A percentile compares a stretch with the other conserved stretches of the same genome.
phyloP scores from a whole-genome alignment of 257 asterid species.

The Solanum habrochaites region DNA sequence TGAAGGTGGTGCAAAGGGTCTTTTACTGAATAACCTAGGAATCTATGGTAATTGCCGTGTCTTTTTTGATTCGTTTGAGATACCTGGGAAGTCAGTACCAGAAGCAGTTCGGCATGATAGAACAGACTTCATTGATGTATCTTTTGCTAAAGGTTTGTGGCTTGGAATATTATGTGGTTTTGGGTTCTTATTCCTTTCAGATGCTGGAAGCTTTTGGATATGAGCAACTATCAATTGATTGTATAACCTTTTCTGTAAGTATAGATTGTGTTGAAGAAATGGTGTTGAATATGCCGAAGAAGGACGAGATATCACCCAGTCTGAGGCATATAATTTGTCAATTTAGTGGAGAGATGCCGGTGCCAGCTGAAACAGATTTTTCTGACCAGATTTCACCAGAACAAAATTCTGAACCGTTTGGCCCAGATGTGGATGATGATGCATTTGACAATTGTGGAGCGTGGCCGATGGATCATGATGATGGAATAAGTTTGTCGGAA shows the following conservation, averaged over 20 bases:
- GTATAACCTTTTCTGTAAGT: not conserved
- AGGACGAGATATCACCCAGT: constrained; percentile 72
- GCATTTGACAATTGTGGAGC: constrained; percentile 33
- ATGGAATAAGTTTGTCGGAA: constrained; percentile 40
- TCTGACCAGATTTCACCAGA: constrained; percentile 27
- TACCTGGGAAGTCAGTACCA: constrained; percentile 67
- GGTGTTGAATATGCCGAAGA: constrained; percentile 50
- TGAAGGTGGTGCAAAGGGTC: constrained; percentile 98
- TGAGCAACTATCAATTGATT: not conserved
- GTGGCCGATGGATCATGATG: constrained; percentile 67
- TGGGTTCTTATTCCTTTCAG: not conserved
- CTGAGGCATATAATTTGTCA: constrained; percentile 50
- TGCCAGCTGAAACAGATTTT: constrained; percentile 39
- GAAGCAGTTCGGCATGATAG: constrained; percentile 21
- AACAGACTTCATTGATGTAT: constrained; percentile 47
- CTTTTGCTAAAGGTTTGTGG: constrained; percentile 73
- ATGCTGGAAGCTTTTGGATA: not conserved
- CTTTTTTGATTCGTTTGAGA: constrained; percentile 81
- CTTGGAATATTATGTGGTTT: constrained; percentile 4
- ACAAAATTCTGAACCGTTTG: constrained; percentile 25
- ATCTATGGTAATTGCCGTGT: constrained; percentile 80
- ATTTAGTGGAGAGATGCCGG: constrained; percentile 49
- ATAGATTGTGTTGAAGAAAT: constrained; percentile 64
- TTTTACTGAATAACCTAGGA: constrained; percentile 87
- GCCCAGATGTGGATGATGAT: constrained; percentile 31